phyloP scores from a whole-genome alignment of 2,329 filamentous ascomycete genomes.

The Drechslera avenae region DNA sequence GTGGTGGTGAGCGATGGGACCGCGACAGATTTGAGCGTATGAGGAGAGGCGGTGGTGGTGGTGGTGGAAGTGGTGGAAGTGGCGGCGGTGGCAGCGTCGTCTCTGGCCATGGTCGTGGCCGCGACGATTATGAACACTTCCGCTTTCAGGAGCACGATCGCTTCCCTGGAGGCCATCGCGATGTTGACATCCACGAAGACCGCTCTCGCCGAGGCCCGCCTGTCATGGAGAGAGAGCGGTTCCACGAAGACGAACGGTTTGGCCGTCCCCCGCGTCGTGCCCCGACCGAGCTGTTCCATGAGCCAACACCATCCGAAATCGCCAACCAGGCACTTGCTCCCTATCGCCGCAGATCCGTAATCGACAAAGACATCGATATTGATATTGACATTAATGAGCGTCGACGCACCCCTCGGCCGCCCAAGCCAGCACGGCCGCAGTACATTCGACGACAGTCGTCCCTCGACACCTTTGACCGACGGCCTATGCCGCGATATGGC shows the following conservation, averaged over 20 bases:
- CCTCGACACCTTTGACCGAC: constrained; percentile 86
- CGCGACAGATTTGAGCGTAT: constrained; percentile 57
- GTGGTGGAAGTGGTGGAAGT: constrained; percentile 9
- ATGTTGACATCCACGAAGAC: constrained; percentile 52
- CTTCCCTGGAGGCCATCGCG: constrained; percentile 48
- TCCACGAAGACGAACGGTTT: constrained; percentile 61
- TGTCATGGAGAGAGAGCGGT: constrained; percentile 56
- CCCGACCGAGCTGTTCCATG: constrained; percentile 54
- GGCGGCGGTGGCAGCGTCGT: constrained; percentile 15
- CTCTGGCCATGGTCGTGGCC: constrained; percentile 23
- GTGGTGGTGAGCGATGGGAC: constrained; percentile 53
- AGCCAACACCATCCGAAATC: constrained; percentile 53
- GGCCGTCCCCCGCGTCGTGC: constrained; percentile 43
- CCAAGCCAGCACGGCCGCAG: constrained; percentile 70
- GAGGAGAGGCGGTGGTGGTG: constrained; percentile 23
- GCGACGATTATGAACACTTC: constrained; percentile 45
- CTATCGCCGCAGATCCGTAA: constrained; percentile 63
- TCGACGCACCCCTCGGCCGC: constrained; percentile 48
- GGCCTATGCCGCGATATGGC: constrained; percentile 63
- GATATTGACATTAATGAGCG: constrained; percentile 50
- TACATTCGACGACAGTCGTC: constrained; percentile 84
- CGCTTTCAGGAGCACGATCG: constrained; percentile 54
- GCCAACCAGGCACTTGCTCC: constrained; percentile 61
- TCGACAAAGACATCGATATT: constrained; percentile 61
- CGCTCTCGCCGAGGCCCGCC: constrained; percentile 48